Conservation (phyloP, 768 basidiomycete species). For the Hygrocybe coccinea region DNA sequence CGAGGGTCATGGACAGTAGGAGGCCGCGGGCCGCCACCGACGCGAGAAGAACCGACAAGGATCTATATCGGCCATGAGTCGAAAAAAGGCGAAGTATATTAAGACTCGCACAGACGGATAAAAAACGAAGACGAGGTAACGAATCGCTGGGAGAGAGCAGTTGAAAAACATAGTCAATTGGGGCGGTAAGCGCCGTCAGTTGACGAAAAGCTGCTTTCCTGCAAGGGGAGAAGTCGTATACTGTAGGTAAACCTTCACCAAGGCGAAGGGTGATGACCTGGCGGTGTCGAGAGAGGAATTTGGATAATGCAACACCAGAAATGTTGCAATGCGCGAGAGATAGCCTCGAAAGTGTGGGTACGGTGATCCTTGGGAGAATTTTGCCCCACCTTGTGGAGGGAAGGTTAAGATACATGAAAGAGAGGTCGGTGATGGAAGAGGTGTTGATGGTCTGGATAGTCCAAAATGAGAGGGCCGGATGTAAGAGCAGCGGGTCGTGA, state of each 20-base stretch:
- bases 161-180: neutral
- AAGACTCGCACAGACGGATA: neutral
- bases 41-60: neutral
- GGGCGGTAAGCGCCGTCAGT: neutral
- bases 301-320: neutral
- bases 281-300: slow-evolving; percentile 1
- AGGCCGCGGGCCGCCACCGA: neutral
- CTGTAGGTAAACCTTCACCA: neutral
- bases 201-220: neutral
- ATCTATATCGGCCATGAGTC: neutral
- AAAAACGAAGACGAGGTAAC: neutral
- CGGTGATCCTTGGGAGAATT: neutral
- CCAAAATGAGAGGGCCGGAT: neutral
- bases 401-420: neutral
- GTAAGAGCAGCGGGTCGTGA: neutral
- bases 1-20: neutral
- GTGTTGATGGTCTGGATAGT: neutral
- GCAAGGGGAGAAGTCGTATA: neutral
- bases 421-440: slow-evolving; percentile 1
- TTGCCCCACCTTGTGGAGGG: neutral
- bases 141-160: neutral
- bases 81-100: neutral
- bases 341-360: neutral
- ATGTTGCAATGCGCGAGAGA: neutral
- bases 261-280: neutral